Evolutionary conservation across 257 asterid species (phyloP).

Genomic region (Cordia subcordata): DNA sequence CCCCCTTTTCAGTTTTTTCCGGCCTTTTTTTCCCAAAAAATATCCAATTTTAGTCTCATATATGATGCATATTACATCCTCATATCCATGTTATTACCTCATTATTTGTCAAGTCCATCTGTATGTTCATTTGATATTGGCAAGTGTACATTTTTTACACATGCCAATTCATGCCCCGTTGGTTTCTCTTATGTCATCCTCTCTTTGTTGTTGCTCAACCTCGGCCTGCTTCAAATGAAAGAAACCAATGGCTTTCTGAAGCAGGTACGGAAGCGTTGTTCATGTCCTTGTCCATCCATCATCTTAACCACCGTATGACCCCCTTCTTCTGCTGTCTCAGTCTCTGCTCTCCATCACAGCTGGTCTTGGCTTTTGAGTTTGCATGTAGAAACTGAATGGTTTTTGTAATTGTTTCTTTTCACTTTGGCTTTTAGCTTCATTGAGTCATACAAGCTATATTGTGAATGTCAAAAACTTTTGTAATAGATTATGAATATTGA

Average conservation of each 20-base stretch:
- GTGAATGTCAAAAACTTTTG: slow-evolving; percentile 61
- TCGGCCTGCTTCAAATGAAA: slow-evolving; percentile 65
- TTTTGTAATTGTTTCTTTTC: slow-evolving; percentile 18
- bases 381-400: neutral
- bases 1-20: too few relatives aligned
- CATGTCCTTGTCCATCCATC: slow-evolving; percentile 21
- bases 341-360: slow-evolving; percentile 27
- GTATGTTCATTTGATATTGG: slow-evolving; percentile 16
- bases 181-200: slow-evolving; percentile 2
- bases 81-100: too few relatives aligned
- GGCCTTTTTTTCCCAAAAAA: neutral
- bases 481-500: slow-evolving; percentile 38
- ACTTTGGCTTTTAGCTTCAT: slow-evolving; percentile 15
- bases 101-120: neutral
- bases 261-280: slow-evolving; percentile 90
- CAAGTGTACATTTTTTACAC: slow-evolving; percentile 84
- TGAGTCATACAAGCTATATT: neutral
- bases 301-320: slow-evolving; percentile 29
- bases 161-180: slow-evolving; percentile 38
- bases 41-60: neutral
- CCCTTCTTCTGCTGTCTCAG: slow-evolving; percentile 13
- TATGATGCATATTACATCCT: too few relatives aligned
- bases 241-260: slow-evolving; percentile 26
- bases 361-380: slow-evolving; percentile 3
- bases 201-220: slow-evolving; percentile 50